Base-by-base conservation (phyloP, 1,139 yeast species). In the Meyerozyma smithsonii region DNA sequence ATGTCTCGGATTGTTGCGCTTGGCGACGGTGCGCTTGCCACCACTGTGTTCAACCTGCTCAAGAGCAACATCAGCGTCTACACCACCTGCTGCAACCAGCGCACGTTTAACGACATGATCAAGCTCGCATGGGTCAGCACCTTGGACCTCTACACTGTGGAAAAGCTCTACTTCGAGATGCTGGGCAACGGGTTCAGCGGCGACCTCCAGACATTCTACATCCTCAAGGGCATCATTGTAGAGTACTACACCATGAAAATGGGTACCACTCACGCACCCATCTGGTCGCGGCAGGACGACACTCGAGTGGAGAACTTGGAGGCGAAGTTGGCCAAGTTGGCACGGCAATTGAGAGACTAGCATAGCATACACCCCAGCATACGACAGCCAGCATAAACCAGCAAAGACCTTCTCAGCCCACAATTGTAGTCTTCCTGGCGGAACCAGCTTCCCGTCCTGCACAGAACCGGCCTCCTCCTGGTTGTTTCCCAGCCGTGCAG, bases 51-150 rank as follows among this genome's bases (percentile, higher is more conserved):
- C 54, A 66, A 69, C 45, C 37, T 52, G 35, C 49, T 68, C 21
- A 68, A 69, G 47, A 51, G 48, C 15, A 66, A 70, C 44, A 42
- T 68, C 20, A 49, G 52, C 12, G 46, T 68, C 17, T 66, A 65
- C 49, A 56, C 70, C 4, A 50, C 64, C 6, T 55, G 62, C 11
- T 67, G 72, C 47, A 68, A 68, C 47, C 75, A 71, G 49, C 63
- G 59, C 24, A 68, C 76, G 1, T 70, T 64, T 45, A 71, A 71
- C 46, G 68, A 68, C 45, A 54, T 69, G 6, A 49, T 71, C 34
- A 56, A 62, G 40, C 52, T 60, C n/a, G 51, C 56, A 32, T 69
- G 75, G 74, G 52, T 69, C 0, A 75, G 75, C 5, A 67, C 66
- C 45, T 49, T 65, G 16, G 62, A 60, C 39, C 51, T 71, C 28